Evolutionary conservation across 768 basidiomycete genomes (phyloP).

Genomic region (Termitomyces sp.): DNA sequence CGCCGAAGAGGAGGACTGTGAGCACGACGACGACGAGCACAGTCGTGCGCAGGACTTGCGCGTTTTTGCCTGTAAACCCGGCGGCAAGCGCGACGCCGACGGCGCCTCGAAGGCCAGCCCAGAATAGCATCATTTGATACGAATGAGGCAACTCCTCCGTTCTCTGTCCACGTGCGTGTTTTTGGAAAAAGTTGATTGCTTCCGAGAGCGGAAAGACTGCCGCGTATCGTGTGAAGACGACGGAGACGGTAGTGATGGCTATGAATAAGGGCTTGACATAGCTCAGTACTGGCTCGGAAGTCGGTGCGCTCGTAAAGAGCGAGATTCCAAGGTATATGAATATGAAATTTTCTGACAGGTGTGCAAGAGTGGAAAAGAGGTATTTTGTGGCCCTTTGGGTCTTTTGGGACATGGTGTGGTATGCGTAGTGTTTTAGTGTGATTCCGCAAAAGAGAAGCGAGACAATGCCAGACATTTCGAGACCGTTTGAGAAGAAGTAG

Average conservation of each 20-base stretch:
- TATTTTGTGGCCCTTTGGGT: slow-evolving; percentile 94
- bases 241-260: slow-evolving; percentile 83
- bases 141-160: slow-evolving; percentile 92
- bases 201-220: slow-evolving; percentile 96
- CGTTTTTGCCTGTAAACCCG: slow-evolving; percentile 92
- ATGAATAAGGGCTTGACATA: slow-evolving; percentile 97
- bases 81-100: slow-evolving; percentile 97
- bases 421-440: slow-evolving; percentile 99
- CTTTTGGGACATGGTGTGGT: slow-evolving; percentile 95
- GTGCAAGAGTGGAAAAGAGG: slow-evolving; percentile 91
- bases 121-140: slow-evolving; percentile 99
- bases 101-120: slow-evolving; percentile 95
- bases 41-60: slow-evolving; percentile 85
- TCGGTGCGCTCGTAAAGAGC: slow-evolving; percentile 87
- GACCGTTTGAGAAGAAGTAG: slow-evolving; percentile 98
- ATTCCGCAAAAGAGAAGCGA: slow-evolving; percentile 98
- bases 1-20: slow-evolving; percentile 92
- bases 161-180: slow-evolving; percentile 79
- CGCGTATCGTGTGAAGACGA: slow-evolving; percentile 91
- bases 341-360: slow-evolving; percentile 97
- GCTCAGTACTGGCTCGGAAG: slow-evolving; percentile 66
- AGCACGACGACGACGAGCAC: slow-evolving; percentile 94
- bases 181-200: slow-evolving; percentile 88
- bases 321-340: slow-evolving; percentile 98
- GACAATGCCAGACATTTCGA: slow-evolving; percentile 94